These are phyloP conservation scores for Diplodia seriata DNA, from an alignment of 2,329 filamentous ascomycete genomes.

Conservation along the genomic window DNA sequence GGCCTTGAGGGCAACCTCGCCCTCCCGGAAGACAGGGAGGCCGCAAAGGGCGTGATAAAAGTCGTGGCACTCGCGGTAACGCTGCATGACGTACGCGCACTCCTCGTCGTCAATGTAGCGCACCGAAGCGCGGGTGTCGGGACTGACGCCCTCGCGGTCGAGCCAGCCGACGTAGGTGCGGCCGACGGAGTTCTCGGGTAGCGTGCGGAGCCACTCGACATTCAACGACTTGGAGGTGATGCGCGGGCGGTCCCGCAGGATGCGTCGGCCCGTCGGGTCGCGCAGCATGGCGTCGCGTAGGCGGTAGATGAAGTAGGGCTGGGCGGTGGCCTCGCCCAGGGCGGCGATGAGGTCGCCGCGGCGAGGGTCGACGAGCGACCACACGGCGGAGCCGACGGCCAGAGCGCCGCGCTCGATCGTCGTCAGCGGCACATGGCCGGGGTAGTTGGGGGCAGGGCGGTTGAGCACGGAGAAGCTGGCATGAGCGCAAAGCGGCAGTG, in stretches of 20 bases:
- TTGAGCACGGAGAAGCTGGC: constrained; percentile 77
- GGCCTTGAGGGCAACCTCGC: constrained; percentile 95
- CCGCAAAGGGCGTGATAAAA: constrained; percentile 97
- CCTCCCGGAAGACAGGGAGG: constrained; percentile 88
- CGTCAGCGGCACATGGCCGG: constrained; percentile 90
- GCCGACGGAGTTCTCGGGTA: constrained; percentile 79
- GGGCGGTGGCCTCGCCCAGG: constrained; percentile 91
- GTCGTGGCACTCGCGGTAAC: constrained; percentile 96
- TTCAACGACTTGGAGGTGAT: constrained; percentile 77
- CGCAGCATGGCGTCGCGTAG: constrained; percentile 92
- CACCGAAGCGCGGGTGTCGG: constrained; percentile 82
- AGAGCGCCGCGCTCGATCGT: constrained; percentile 76
- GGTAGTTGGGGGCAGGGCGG: constrained; percentile 85
- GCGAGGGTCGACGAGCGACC: constrained; percentile 74
- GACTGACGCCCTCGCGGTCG: constrained; percentile 91
- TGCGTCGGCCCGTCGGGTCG: constrained; percentile 82
- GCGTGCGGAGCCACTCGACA: constrained; percentile 71
- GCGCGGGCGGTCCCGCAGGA: constrained; percentile 86
- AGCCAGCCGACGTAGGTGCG: constrained; percentile 86
- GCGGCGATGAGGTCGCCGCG: constrained; percentile 91
- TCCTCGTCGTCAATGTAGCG: constrained; percentile 94
- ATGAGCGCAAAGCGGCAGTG: constrained; percentile 9
- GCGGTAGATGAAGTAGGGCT: constrained; percentile 92
- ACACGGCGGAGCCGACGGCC: constrained; percentile 65
- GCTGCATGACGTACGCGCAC: constrained; percentile 98